A percentile compares a stretch with the other conserved stretches of the same genome.
Evolutionary conservation across 108 stramenopile genomes (phyloP).

Genomic region (Bacterosira constricta): DNA sequence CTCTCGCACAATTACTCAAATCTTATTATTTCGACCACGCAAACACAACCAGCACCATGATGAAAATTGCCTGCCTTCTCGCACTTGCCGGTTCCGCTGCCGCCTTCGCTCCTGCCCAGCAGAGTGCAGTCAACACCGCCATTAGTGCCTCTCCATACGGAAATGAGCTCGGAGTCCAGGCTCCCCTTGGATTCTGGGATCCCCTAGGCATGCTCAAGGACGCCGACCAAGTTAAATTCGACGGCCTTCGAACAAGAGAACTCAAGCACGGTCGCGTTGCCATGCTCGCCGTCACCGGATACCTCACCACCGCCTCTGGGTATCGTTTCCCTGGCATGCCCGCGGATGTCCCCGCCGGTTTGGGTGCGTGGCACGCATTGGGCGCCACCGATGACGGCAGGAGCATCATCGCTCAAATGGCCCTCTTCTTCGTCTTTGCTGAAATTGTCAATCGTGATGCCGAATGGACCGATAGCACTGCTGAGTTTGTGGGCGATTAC

Average conservation of each 20-base stretch:
- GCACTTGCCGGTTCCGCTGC: constrained; percentile 54
- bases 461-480: constrained; percentile 11
- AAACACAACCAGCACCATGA: too few species aligned
- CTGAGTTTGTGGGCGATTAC: constrained; percentile 80
- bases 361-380: too few species aligned
- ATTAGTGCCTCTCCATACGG: constrained; percentile 59
- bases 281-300: constrained; percentile 68
- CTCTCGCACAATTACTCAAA: too few species aligned
- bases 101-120: constrained; percentile 25
- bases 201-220: constrained; percentile 60
- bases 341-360: constrained; percentile 71
- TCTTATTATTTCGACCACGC: too few species aligned
- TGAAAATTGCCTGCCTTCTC: constrained; percentile 57
- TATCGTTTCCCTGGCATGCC: constrained; percentile 79
- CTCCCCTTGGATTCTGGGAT: constrained; percentile 62
- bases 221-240: constrained; percentile 66
- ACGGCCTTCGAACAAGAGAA: constrained; percentile 65
- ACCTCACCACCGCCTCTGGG: constrained; percentile 76
- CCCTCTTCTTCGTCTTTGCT: too few species aligned
- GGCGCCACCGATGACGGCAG: too few species aligned
- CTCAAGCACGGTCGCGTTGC: constrained; percentile 62
- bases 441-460: too few species aligned
- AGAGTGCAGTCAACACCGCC: constrained; percentile 24
- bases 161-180: constrained; percentile 84
- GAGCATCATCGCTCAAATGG: too few species aligned